Evolutionary conservation across 768 basidiomycete genomes (phyloP), one percentile per base, ranked within the genome.

Genomic region (Amanita pallidorosea): DNA sequence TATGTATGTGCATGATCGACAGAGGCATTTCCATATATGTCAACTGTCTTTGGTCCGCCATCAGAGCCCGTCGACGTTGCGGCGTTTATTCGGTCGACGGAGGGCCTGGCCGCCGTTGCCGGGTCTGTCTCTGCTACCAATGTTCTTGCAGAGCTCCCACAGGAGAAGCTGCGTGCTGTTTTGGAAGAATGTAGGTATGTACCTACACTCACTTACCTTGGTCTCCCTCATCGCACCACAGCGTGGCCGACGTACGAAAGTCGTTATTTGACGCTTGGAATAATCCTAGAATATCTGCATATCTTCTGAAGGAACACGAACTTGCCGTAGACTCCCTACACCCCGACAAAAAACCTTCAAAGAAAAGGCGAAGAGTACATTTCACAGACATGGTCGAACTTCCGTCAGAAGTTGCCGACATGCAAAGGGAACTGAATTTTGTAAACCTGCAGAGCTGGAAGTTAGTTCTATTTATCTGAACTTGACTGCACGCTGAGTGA

Each of bases 1-100:
- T 51, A 40, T 40, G 37, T 41, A 18, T 37, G 47, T 7, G 2
- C 15, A 13, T 49, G 22, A 36, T 40, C 38, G 48, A 13, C 17
- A 23, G 18, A 18, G 13, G 9, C 8, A 27, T 40, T 44, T 12
- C 43, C 50, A 45, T 56, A 54, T 46, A 59, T 69, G 47, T 79
- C 81, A 54, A 79, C 74, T 29, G 69, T 75, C 49, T 80, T 84
- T 62, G 83, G 83, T 0, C 83, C 82, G 38, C 67, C 81, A 18
- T 85, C 83, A 36, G 73, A 81, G 31, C 65, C 58, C 22, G 69
- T 85, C 29, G 61, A 76, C 41, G 55, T 85, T 41, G 60, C 58
- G 23, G 62, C 63, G 1, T 83, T 83, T 56, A 53, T 76, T 12
- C 63, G 67, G 11, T 58, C 66, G 45, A 65, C 69, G 5, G 37